Evolutionary conservation across 768 basidiomycete genomes (phyloP).

Genomic region (Suillus alpinus): DNA sequence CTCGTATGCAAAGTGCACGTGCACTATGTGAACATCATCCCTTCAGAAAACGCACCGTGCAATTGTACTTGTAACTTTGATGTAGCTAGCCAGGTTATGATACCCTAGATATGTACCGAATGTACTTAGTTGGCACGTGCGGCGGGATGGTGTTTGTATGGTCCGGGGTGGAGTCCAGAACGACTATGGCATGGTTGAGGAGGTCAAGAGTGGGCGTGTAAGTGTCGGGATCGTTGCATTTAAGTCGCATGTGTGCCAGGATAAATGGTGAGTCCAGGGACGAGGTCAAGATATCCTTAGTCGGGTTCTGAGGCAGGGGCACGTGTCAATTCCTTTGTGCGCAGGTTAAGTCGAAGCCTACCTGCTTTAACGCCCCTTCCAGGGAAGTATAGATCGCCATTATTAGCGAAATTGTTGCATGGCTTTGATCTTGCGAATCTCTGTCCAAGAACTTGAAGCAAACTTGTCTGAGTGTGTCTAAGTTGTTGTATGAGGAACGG

Average conservation of each 20-base stretch:
- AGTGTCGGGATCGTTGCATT: conserved; percentile 40
- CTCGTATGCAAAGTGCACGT: conserved; percentile 36
- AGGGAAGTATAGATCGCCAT: conserved; percentile 34
- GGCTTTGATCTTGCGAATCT: conserved; percentile 8
- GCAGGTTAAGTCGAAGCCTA: conserved; percentile 12
- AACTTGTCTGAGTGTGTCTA: conserved; percentile 58
- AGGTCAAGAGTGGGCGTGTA: conserved; percentile 45
- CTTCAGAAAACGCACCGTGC: conserved; percentile 65
- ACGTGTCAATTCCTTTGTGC: neutral
- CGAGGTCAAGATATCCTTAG: conserved; percentile 39
- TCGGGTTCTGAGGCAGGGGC: conserved; percentile 15
- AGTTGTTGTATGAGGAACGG: neutral
- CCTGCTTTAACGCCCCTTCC: conserved; percentile 28
- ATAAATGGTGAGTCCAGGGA: conserved; percentile 54
- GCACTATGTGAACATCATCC: conserved; percentile 56
- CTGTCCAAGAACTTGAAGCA: conserved; percentile 48
- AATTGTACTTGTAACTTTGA: conserved; percentile 56
- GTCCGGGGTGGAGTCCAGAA: conserved; percentile 17
- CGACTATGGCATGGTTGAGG: conserved; percentile 41
- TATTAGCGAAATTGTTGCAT: conserved; percentile 29
- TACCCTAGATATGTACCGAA: conserved; percentile 69
- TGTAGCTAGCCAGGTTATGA: conserved; percentile 73
- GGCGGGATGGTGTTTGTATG: conserved; percentile 12
- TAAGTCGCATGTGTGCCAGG: conserved; percentile 45
- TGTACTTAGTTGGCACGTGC: conserved; percentile 50